Conservation (phyloP, 2,329 filamentous ascomycete genomes). For the Chalara sp. region DNA sequence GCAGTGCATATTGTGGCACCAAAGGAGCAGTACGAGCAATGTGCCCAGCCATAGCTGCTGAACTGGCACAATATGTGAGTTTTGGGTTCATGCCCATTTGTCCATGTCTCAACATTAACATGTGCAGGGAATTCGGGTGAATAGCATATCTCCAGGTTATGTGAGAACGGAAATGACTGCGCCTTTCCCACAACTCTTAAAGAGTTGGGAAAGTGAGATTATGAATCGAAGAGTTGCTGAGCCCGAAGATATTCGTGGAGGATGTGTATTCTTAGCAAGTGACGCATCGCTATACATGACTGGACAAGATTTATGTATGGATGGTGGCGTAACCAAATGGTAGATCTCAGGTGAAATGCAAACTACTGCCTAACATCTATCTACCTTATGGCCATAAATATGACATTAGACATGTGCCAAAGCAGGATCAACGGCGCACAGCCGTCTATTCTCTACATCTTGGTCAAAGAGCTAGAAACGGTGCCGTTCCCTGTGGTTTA, state of each 20-base stretch:
- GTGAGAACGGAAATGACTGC: slow-evolving; percentile 19
- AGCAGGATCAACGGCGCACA: too few species aligned
- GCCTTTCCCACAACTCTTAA: slow-evolving; percentile 16
- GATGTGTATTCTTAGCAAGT: slow-evolving; percentile 47
- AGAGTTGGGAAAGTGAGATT: slow-evolving; percentile 31
- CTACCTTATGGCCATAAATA: too few species aligned
- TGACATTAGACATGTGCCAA: too few species aligned
- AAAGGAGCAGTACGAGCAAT: slow-evolving; percentile 41
- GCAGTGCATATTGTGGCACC: slow-evolving; percentile 39
- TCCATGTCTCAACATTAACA: not conserved
- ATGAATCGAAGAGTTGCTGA: slow-evolving; percentile 26
- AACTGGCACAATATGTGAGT: slow-evolving; percentile 30
- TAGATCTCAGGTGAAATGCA: not conserved
- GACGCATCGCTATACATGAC: slow-evolving; percentile 57
- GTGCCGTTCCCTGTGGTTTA: too few species aligned
- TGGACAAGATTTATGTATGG: slow-evolving; percentile 29
- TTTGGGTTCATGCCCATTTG: not conserved
- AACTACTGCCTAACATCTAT: too few species aligned
- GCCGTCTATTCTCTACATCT: too few species aligned
- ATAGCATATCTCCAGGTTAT: slow-evolving; percentile 31
- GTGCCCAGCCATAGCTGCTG: slow-evolving; percentile 40
- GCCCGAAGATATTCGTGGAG: slow-evolving; percentile 31
- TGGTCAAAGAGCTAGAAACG: too few species aligned
- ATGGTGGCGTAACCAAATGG: slow-evolving; percentile 20
- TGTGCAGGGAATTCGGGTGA: slow-evolving; percentile 34